Base-by-base conservation (phyloP, 768 basidiomycete species). In the Pulveroboletus sp. region DNA sequence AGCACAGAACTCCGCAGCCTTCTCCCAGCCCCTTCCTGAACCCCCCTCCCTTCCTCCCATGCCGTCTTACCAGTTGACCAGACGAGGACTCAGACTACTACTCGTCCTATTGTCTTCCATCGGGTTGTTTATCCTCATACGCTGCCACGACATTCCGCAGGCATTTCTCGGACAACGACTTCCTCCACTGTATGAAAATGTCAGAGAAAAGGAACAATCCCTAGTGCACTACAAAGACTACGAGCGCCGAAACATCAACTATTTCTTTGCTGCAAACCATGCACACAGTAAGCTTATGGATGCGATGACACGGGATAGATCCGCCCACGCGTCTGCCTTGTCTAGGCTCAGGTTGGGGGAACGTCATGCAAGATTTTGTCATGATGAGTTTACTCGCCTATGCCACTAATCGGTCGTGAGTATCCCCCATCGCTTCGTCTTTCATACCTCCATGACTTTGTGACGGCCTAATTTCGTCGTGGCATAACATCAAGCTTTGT, bases 181-280 rank as follows among this genome's bases (percentile, higher is more conserved):
- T 21, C 77, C 78, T 14, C 78, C 79, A 1, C 51, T 76, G 9
- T 80, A 75, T 52, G 61, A 70, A 26, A 52, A 61, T 18, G 73
- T 67, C 43, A 68, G 68, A 31, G 59, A 59, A 43, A 64, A 65
- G 8, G 79, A 80, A 52, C 62, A 68, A 3, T 50, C 49, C 2
- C 55, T 80, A 1, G 66, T 71, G 0, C 78, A 80, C 47, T 76
- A 78, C 51, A 54, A 67, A 28, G 47, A 55, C 3, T 65, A 74
- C 9, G 64, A 74, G 17, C 43, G 8, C 35, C 72, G 69, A 17
- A 51, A 61, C 18, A 60, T 68, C 14, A 73, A 70, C 50, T 81
- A 75, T 53, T 58, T 82, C 8, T 77, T 71, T 58, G 59, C 76
- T 28, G 71, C 75, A 3, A 79, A 78, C 49, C 77, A 80, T 56